phyloP scores from a whole-genome alignment of 148 eudicot genomes.

The Fagopyrum homotropicum region DNA sequence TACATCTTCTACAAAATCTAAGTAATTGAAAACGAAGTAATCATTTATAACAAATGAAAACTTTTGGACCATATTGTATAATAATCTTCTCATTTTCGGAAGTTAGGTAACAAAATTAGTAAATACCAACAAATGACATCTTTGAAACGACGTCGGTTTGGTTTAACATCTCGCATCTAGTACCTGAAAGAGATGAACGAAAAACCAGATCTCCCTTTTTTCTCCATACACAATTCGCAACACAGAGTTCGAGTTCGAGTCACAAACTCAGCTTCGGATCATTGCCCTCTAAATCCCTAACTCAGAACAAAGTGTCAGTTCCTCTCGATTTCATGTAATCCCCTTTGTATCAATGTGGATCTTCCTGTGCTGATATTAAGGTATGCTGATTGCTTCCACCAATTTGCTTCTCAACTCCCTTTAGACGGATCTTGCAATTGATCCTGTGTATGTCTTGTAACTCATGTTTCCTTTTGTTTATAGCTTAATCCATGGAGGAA shows the following conservation, averaged over 20 bases:
- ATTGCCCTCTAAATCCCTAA: constrained; percentile 1
- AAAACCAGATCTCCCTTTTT: too few species aligned
- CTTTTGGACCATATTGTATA: too few species aligned
- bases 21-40: too few species aligned
- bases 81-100: too few species aligned
- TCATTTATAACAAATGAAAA: too few species aligned
- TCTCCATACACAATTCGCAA: too few species aligned
- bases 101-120: too few species aligned
- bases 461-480: background rate
- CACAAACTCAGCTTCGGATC: constrained; percentile 7
- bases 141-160: too few species aligned
- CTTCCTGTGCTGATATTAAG: background rate
- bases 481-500: background rate
- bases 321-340: background rate
- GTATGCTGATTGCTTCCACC: background rate
- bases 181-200: too few species aligned
- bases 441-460: background rate
- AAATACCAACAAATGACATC: too few species aligned
- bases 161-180: too few species aligned
- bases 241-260: background rate
- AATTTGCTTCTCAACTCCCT: background rate
- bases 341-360: background rate
- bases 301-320: constrained; percentile 4
- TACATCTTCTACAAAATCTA: too few species aligned
- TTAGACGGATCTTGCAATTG: constrained; percentile 6